Evolutionary conservation across 225 moss, liverwort and hornwort genomes (phyloP).

Genomic region (Asterella californica): DNA sequence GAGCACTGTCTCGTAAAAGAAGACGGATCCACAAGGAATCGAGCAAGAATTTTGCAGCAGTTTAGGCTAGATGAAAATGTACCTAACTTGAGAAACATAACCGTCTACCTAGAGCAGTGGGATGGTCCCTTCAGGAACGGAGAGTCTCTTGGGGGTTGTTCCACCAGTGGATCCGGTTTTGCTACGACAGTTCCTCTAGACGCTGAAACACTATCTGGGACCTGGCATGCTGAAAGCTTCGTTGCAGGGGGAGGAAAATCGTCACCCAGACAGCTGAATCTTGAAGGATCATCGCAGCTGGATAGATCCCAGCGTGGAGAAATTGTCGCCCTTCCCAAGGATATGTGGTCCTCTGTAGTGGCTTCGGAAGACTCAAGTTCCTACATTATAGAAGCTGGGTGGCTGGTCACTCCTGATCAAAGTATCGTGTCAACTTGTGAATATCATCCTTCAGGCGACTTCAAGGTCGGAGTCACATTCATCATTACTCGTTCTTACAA

Average conservation of each 20-base stretch:
- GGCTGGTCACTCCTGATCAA: conserved; percentile 58
- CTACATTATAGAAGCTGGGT: conserved; percentile 71
- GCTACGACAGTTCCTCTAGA: conserved; percentile 41
- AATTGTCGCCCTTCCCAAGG: conserved; percentile 57
- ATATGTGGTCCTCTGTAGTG: conserved; percentile 55
- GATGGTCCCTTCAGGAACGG: conserved; percentile 93
- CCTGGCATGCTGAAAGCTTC: conserved; percentile 56
- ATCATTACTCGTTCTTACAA: neutral
- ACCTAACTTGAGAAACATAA: conserved; percentile 37
- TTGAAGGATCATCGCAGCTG: conserved; percentile 26
- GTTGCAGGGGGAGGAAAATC: conserved; percentile 21
- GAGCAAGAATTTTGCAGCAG: conserved; percentile 71
- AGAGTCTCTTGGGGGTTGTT: conserved; percentile 79
- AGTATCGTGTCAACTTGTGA: conserved; percentile 53
- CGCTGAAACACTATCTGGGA: conserved; percentile 33
- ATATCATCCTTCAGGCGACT: conserved; percentile 46
- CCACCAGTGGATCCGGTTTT: conserved; percentile 60
- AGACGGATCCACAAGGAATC: conserved; percentile 26
- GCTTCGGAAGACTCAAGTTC: conserved; percentile 23
- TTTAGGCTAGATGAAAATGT: conserved; percentile 26
- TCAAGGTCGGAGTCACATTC: conserved; percentile 47
- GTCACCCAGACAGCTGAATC: conserved; percentile 34
- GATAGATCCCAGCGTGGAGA: conserved; percentile 34
- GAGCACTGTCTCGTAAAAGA: conserved; percentile 80
- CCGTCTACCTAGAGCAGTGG: conserved; percentile 65